Conservation (phyloP, 2,329 filamentous ascomycete genomes). For the Arthrinium puccinioides region DNA sequence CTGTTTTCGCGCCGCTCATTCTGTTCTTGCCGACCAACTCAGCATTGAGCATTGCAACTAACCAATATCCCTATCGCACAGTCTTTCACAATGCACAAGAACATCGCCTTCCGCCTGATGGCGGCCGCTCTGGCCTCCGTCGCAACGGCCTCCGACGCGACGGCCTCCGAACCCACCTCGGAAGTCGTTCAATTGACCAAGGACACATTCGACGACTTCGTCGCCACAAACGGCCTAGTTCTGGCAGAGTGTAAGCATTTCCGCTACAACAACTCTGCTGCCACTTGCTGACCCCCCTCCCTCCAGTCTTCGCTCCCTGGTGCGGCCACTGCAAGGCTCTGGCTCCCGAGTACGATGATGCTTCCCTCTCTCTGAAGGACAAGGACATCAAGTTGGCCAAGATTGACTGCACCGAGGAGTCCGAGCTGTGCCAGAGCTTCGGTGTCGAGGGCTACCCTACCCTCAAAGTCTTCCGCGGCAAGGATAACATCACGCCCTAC, state of each 20-base stretch:
- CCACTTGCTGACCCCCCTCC: slow-evolving; percentile 21
- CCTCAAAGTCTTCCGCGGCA: slow-evolving; percentile 95
- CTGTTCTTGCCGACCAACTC: no score
- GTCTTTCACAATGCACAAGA: slow-evolving; percentile 19
- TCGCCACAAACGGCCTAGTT: slow-evolving; percentile 79
- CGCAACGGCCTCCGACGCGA: slow-evolving; percentile 31
- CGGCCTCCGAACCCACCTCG: slow-evolving; percentile 58
- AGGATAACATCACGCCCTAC: slow-evolving; percentile 76
- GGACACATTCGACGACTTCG: slow-evolving; percentile 80
- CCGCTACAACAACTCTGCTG: slow-evolving; percentile 18
- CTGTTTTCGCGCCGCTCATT: no score
- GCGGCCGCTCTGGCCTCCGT: slow-evolving; percentile 46
- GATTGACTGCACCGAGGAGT: slow-evolving; percentile 92
- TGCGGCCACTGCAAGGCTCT: slow-evolving; percentile 98
- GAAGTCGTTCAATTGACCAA: slow-evolving; percentile 81
- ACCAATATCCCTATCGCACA: no score
- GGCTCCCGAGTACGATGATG: slow-evolving; percentile 84
- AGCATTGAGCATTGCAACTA: no score
- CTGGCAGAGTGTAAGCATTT: slow-evolving; percentile 72
- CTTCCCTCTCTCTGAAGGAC: slow-evolving; percentile 76
- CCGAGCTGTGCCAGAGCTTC: slow-evolving; percentile 80
- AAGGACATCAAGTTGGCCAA: slow-evolving; percentile 82
- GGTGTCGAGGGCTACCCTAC: slow-evolving; percentile 98
- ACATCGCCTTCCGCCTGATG: slow-evolving; percentile 44
- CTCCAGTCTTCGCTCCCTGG: slow-evolving; percentile 85